Conservation (phyloP, 2,329 filamentous ascomycete genomes). For the Paecilomyces dactylethromorphus region DNA sequence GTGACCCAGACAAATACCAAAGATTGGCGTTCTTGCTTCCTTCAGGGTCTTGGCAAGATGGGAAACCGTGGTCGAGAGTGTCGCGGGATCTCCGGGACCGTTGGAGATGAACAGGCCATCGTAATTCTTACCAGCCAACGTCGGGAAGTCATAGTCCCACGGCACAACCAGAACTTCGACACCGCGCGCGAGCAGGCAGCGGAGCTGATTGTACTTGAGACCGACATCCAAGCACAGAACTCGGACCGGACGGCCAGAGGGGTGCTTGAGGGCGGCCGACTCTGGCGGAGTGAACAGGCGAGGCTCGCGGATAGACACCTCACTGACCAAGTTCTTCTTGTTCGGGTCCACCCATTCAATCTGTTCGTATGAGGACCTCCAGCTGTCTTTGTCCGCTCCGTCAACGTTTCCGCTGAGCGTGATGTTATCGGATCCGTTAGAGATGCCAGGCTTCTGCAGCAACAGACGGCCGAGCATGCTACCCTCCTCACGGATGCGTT, state of each 20-base stretch:
- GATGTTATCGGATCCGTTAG: slow-evolving; percentile 34
- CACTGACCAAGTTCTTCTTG: slow-evolving; percentile 81
- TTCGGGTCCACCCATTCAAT: slow-evolving; percentile 92
- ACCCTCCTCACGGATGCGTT: slow-evolving; percentile 86
- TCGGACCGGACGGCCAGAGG: slow-evolving; percentile 78
- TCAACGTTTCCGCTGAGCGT: slow-evolving; percentile 18
- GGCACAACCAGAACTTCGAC: slow-evolving; percentile 92
- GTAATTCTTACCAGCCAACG: slow-evolving; percentile 71
- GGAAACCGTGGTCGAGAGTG: slow-evolving; percentile 69
- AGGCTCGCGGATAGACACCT: slow-evolving; percentile 84
- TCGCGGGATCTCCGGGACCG: slow-evolving; percentile 89
- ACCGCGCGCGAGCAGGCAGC: slow-evolving; percentile 83
- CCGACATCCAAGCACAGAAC: slow-evolving; percentile 93
- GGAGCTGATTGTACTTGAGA: slow-evolving; percentile 96
- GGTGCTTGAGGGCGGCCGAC: slow-evolving; percentile 69
- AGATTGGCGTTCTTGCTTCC: slow-evolving; percentile 77
- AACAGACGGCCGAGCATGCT: slow-evolving; percentile 94
- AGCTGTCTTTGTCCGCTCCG: slow-evolving; percentile 31
- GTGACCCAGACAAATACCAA: slow-evolving; percentile 94
- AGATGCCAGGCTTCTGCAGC: slow-evolving; percentile 54
- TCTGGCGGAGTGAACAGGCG: slow-evolving; percentile 75
- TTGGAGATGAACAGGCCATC: slow-evolving; percentile 98
- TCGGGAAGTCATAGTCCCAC: slow-evolving; percentile 88
- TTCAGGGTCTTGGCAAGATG: slow-evolving; percentile 71
- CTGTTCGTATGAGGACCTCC: slow-evolving; percentile 62